Evolutionary conservation across 1,284 basidiomycete genomes (phyloP).

Genomic region (Ganoderma boninense): DNA sequence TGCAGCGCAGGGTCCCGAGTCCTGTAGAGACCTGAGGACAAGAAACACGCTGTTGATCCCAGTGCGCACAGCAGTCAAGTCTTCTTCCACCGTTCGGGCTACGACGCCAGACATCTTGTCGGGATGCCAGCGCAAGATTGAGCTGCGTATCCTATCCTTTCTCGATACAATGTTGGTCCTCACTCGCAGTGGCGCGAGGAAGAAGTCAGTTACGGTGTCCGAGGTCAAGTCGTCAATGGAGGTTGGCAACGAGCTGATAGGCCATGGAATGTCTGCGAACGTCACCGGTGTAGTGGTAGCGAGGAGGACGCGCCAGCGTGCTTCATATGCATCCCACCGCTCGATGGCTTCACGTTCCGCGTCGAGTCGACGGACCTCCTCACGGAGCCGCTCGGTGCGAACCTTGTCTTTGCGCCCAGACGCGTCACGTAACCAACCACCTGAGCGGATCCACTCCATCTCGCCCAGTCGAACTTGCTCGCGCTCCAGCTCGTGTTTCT

Average conservation of each 20-base stretch:
- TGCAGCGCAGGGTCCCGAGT: neutral
- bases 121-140: slow-evolving; percentile 77
- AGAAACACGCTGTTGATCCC: slow-evolving; percentile 49
- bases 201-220: slow-evolving; percentile 57
- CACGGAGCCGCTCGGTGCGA: slow-evolving; percentile 54
- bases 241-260: slow-evolving; percentile 45
- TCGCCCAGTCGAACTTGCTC: slow-evolving; percentile 51
- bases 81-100: slow-evolving; percentile 56
- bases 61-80: slow-evolving; percentile 57
- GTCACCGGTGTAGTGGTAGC: slow-evolving; percentile 33
- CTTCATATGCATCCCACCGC: slow-evolving; percentile 61
- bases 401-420: slow-evolving; percentile 56
- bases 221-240: slow-evolving; percentile 50
- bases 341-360: slow-evolving; percentile 46
- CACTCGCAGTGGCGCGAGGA: slow-evolving; percentile 57
- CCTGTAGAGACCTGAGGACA: slow-evolving; percentile 16
- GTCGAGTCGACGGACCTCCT: slow-evolving; percentile 52
- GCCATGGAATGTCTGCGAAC: slow-evolving; percentile 71
- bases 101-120: slow-evolving; percentile 70
- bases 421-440: slow-evolving; percentile 60
- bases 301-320: slow-evolving; percentile 51
- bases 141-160: slow-evolving; percentile 63
- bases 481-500: slow-evolving; percentile 34
- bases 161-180: slow-evolving; percentile 48
- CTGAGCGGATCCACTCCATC: slow-evolving; percentile 65